Evolutionary conservation across 768 basidiomycete genomes (phyloP).

Genomic region (Suillus fuscotomentosus): DNA sequence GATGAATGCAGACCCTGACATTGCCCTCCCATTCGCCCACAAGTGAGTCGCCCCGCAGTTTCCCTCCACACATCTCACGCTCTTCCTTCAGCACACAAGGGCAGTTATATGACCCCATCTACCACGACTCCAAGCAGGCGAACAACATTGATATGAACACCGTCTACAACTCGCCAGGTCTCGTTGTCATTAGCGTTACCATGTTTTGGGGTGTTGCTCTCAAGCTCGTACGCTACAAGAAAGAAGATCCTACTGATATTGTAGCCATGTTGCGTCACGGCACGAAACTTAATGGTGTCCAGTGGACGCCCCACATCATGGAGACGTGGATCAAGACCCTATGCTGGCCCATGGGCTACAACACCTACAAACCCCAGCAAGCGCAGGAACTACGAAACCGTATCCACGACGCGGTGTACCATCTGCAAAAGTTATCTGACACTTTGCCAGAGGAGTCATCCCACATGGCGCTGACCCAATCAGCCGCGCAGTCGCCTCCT

Average conservation of each 20-base stretch:
- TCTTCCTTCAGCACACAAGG: slow-evolving; percentile 18
- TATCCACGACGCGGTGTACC: slow-evolving; percentile 52
- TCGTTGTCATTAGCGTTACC: slow-evolving; percentile 58
- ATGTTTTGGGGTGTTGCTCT: slow-evolving; percentile 74
- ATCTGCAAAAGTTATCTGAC: slow-evolving; percentile 19
- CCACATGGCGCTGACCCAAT: neutral
- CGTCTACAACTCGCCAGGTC: slow-evolving; percentile 54
- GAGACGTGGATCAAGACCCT: slow-evolving; percentile 56
- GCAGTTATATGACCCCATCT: slow-evolving; percentile 57
- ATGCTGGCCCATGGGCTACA: slow-evolving; percentile 68
- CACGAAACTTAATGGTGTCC: slow-evolving; percentile 45
- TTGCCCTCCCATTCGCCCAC: slow-evolving; percentile 63
- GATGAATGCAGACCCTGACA: slow-evolving; percentile 77
- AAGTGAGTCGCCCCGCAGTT: slow-evolving; percentile 44
- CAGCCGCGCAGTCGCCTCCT: neutral
- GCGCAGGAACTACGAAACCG: slow-evolving; percentile 45
- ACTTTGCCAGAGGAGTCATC: slow-evolving; percentile 9
- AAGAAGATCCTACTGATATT: slow-evolving; percentile 64
- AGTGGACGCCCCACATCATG: slow-evolving; percentile 55
- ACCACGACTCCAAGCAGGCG: slow-evolving; percentile 46
- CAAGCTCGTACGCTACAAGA: slow-evolving; percentile 66
- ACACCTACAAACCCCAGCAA: slow-evolving; percentile 42
- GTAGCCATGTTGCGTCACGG: slow-evolving; percentile 67
- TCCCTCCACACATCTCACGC: slow-evolving; percentile 9
- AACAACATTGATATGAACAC: slow-evolving; percentile 55